These are phyloP conservation scores for Fusarium bulbicola DNA, from an alignment of 2,329 filamentous ascomycete genomes.

Conservation along the genomic window DNA sequence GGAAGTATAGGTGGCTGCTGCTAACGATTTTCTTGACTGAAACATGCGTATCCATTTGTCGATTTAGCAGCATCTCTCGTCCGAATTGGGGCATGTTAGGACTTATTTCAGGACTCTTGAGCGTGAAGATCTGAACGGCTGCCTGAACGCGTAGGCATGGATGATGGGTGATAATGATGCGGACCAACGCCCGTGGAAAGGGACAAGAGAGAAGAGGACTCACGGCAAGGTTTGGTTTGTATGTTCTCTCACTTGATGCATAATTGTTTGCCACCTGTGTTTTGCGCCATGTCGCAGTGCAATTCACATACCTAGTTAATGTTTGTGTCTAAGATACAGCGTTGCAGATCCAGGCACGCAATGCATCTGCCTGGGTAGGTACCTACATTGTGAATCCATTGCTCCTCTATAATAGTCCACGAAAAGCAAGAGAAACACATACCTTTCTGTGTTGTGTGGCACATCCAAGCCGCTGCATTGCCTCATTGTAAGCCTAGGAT, in stretches of 20 bases:
- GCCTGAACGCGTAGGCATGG: background rate
- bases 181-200: background rate
- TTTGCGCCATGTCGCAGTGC: background rate
- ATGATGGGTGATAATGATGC: background rate
- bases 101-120: background rate
- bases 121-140: background rate
- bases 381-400: background rate
- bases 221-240: background rate
- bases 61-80: background rate
- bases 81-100: background rate
- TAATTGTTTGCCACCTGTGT: background rate
- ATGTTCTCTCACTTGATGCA: background rate
- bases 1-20: background rate
- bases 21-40: background rate
- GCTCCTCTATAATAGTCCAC: background rate
- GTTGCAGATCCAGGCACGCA: background rate
- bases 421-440: background rate
- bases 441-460: background rate
- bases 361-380: background rate
- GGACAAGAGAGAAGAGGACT: background rate
- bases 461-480: background rate
- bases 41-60: background rate
- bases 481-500: constrained; percentile 3
- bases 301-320: background rate
- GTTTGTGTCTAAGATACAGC: background rate